These are phyloP conservation scores for Hypoxylon rubiginosum DNA, from an alignment of 2,329 filamentous ascomycete genomes.

Conservation along the genomic window DNA sequence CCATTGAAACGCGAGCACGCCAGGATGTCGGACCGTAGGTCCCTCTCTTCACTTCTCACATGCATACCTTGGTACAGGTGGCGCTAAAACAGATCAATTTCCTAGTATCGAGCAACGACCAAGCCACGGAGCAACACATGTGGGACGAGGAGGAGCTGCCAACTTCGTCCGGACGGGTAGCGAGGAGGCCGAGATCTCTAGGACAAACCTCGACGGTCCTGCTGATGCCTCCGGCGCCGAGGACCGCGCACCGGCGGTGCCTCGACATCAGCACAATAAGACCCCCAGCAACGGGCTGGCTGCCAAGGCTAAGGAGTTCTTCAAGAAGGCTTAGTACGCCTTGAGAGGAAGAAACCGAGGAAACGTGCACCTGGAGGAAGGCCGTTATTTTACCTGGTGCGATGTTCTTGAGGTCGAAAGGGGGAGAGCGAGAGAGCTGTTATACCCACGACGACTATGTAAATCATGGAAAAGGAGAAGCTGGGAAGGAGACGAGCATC, in stretches of 20 bases:
- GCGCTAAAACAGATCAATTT: slow-evolving; percentile 22
- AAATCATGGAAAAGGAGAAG: background rate
- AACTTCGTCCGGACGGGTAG: slow-evolving; percentile 71
- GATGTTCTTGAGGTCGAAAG: background rate
- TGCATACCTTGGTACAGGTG: background rate
- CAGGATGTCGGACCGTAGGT: slow-evolving; percentile 84
- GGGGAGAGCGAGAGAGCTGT: too few relatives aligned
- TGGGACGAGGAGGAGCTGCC: slow-evolving; percentile 81
- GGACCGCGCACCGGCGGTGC: slow-evolving; percentile 10
- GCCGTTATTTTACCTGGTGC: background rate
- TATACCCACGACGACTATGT: background rate
- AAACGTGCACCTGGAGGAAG: slow-evolving; percentile 7
- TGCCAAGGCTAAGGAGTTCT: slow-evolving; percentile 63
- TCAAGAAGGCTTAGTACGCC: slow-evolving; percentile 60
- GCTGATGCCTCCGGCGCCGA: slow-evolving; percentile 51
- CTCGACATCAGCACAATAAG: slow-evolving; percentile 30
- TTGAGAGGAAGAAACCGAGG: slow-evolving; percentile 10
- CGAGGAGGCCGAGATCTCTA: slow-evolving; percentile 68
- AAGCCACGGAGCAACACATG: slow-evolving; percentile 72
- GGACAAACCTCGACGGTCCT: slow-evolving; percentile 62
- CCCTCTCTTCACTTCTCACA: background rate
- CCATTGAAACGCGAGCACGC: slow-evolving; percentile 78
- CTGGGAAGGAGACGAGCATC: background rate
- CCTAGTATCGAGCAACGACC: slow-evolving; percentile 67
- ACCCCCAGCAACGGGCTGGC: slow-evolving; percentile 50